Percentiles rank a stretch among this genome's conserved stretches.
phyloP scores from a whole-genome alignment of 1,284 basidiomycete species.

The Microbotryum lychnidis-dioicae region DNA sequence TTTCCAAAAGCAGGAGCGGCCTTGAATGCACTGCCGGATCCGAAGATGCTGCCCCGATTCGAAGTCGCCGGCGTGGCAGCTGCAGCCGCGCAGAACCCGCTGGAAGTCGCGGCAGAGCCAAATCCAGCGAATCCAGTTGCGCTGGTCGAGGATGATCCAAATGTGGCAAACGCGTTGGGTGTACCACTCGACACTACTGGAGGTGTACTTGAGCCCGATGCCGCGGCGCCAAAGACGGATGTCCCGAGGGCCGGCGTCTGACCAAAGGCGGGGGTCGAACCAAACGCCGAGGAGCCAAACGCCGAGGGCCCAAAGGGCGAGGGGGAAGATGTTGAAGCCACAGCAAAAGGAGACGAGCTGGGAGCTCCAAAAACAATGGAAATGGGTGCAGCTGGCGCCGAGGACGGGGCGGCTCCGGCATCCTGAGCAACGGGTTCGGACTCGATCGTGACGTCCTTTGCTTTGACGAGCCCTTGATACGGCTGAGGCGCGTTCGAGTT shows the following conservation, averaged over 20 bases:
- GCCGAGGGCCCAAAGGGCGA: not conserved
- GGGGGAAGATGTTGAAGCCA: not conserved
- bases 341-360: constrained; percentile 9
- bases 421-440: constrained; percentile 5
- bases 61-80: not conserved
- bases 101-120: not conserved
- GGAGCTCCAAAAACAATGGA: constrained; percentile 24
- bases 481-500: constrained; percentile 38
- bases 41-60: not conserved
- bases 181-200: not conserved
- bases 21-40: not conserved
- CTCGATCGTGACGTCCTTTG: constrained; percentile 22
- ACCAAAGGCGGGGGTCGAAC: constrained; percentile 1
- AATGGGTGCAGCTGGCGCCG: constrained; percentile 11
- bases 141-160: not conserved
- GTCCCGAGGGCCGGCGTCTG: constrained; percentile 17
- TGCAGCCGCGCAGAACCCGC: constrained; percentile 10
- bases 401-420: constrained; percentile 7
- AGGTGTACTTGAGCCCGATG: not conserved
- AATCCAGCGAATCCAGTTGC: constrained; percentile 15
- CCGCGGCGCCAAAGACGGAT: constrained; percentile 7
- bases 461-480: constrained; percentile 43
- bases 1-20: constrained; percentile 1
- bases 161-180: not conserved
- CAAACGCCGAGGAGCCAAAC: not conserved